Conservation (phyloP, 2,329 filamentous ascomycete genomes). For the Ophiostoma australiae region DNA sequence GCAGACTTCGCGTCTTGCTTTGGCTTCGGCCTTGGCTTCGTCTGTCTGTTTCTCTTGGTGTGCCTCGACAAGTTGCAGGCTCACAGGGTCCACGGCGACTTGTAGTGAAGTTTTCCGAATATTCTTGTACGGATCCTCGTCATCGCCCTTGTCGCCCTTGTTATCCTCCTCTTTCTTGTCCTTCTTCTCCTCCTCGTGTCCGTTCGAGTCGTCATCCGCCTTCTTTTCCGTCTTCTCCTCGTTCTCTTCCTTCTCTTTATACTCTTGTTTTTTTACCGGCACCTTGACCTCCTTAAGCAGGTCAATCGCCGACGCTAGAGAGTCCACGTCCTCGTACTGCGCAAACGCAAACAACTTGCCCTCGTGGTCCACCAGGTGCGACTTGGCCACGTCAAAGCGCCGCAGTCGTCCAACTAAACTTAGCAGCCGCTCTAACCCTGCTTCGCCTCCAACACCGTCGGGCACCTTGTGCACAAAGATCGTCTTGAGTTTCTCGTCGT, state of each 20-base stretch:
- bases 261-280: slow-evolving; percentile 68
- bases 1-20: slow-evolving; percentile 66
- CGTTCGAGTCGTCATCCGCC: slow-evolving; percentile 30
- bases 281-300: slow-evolving; percentile 77
- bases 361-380: slow-evolving; percentile 61
- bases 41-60: slow-evolving; percentile 65
- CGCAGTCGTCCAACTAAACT: slow-evolving; percentile 70
- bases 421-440: slow-evolving; percentile 73
- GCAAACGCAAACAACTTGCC: slow-evolving; percentile 89
- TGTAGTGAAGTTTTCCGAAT: slow-evolving; percentile 67
- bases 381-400: slow-evolving; percentile 75
- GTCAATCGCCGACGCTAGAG: slow-evolving; percentile 77
- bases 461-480: slow-evolving; percentile 87
- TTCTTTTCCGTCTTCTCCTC: slow-evolving; percentile 33
- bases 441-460: slow-evolving; percentile 69
- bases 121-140: slow-evolving; percentile 45
- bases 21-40: slow-evolving; percentile 56
- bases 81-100: slow-evolving; percentile 75
- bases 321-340: slow-evolving; percentile 88
- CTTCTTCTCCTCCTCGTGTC: slow-evolving; percentile 40
- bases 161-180: slow-evolving; percentile 40
- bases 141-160: slow-evolving; percentile 33
- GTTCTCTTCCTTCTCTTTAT: slow-evolving; percentile 37
- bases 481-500: slow-evolving; percentile 86
- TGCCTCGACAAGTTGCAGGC: slow-evolving; percentile 78